Base-by-base conservation (phyloP, 208 protist genomes). In the Leishmania arabica region DNA sequence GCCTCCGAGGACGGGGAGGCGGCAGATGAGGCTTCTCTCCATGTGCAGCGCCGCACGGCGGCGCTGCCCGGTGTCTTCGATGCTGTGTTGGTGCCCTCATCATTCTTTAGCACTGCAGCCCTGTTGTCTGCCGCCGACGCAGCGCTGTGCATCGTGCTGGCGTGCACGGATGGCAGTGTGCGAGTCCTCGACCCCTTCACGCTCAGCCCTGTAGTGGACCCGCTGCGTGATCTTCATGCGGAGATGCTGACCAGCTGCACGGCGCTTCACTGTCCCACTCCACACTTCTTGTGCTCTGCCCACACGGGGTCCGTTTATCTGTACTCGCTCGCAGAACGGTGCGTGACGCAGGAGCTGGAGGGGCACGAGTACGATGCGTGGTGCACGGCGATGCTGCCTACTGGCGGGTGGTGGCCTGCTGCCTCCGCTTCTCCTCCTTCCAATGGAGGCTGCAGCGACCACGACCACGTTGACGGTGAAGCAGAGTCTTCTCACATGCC, bases 281-380 rank as follows among this genome's bases (percentile, higher is more conserved):
- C 78, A 60, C 80, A 85, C 2, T 83, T 94, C 2, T 80, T 95
- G 47, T 95, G 91, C 81, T 95, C 94, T 11, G 89, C 92, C 1
- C 94, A 97, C 86, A 86, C 85, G 45, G 94, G 94, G 17, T 83
- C 68, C 9, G 91, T 93, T 45, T 27, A 90, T 64, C 62, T 95
- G 24, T 93, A 92, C 84, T 79, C 93, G 74, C 27, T 87, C 24
- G 66, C 37, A 21, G 71, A 75, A 45, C 68, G 81, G 19, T 45
- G 40, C 11, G 81, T 92, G 62, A 69, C 80, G 13, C 83, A 78
- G 24, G 73, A 65, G 66, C 78, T 95, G 66, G 84, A 92, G 69
- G 87, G 86, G 40, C 94, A 97, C 78, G 90, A 93, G 65, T 96
- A 90, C 77, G 94, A 97, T 80, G 92, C 94, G 58, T 97, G 94